Conservation (phyloP, 164 flowering plant species). For the Sedum album region DNA sequence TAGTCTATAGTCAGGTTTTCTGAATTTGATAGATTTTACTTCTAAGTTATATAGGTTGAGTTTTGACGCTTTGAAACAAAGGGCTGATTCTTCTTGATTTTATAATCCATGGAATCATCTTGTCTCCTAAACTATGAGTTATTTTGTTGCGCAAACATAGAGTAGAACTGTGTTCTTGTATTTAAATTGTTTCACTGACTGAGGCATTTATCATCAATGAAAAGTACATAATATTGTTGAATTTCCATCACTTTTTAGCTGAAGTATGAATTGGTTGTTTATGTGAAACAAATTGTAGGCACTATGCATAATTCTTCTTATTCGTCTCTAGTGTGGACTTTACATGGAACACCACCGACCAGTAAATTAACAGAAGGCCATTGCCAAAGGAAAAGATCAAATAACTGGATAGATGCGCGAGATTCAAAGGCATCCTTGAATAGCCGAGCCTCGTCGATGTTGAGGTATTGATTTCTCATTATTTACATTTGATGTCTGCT, state of each 20-base stretch:
- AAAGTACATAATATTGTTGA: neutral
- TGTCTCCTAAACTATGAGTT: too few species aligned
- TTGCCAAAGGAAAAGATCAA: constrained; percentile 71
- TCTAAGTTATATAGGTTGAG: too few species aligned
- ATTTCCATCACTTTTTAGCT: neutral
- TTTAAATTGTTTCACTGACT: too few species aligned
- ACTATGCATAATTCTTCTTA: constrained; percentile 28
- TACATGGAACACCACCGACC: constrained; percentile 28
- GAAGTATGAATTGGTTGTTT: neutral
- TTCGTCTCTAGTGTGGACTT: constrained; percentile 62
- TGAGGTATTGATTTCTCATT: constrained; percentile 29
- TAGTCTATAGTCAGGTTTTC: too few species aligned
- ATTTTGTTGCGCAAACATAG: too few species aligned
- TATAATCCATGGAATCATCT: too few species aligned
- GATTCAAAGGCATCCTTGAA: constrained; percentile 19
- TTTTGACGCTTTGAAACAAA: too few species aligned
- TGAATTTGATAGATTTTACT: too few species aligned
- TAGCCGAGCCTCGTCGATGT: constrained; percentile 31
- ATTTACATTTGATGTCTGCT: neutral
- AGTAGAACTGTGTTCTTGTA: too few species aligned
- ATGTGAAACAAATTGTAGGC: constrained; percentile 20
- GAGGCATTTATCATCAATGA: too few species aligned
- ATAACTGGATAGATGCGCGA: constrained; percentile 33
- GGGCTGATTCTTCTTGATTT: too few species aligned
- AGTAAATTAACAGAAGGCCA: constrained; percentile 14